Evolutionary conservation across 129 eudicot genomes (phyloP).

Genomic region (Chrysanthemum makinoi): DNA sequence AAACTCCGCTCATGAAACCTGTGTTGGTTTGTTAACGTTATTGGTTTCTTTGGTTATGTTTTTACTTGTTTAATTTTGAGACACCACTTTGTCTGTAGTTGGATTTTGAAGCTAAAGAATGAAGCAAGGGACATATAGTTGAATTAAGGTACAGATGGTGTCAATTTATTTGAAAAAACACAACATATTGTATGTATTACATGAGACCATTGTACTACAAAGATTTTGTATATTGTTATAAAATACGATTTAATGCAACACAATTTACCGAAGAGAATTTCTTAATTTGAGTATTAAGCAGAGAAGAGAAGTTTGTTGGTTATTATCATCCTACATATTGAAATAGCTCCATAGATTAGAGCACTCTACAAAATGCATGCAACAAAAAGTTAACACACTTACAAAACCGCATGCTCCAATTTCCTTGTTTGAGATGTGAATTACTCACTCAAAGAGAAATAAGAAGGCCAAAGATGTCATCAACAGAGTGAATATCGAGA

Average conservation of each 20-base stretch:
- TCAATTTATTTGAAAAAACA: conserved; percentile 16
- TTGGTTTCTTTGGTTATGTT: conserved; percentile 30
- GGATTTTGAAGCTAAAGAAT: conserved; percentile 40
- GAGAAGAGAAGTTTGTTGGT: conserved; percentile 1
- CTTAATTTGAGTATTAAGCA: conserved; percentile 8
- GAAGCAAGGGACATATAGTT: conserved; percentile 24
- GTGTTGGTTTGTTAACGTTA: conserved; percentile 25
- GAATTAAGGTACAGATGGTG: conserved; percentile 10
- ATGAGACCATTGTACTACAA: conserved; percentile 16
- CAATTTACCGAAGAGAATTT: conserved; percentile 5
- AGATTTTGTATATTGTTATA: conserved; percentile 22
- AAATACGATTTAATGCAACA: conserved; percentile 21
- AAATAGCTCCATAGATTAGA: conserved; percentile 26
- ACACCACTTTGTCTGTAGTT: conserved; percentile 21
- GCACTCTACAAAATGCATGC: conserved; percentile 40
- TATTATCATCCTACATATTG: conserved; percentile 16
- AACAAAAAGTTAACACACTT: conserved; percentile 34
- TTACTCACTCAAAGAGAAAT: conserved; percentile 34
- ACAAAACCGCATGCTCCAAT: conserved; percentile 23
- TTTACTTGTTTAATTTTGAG: conserved; percentile 28
- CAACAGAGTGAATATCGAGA: conserved; percentile 42
- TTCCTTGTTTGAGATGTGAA: conserved; percentile 15
- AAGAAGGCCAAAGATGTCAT: conserved; percentile 38
- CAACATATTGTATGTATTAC: conserved; percentile 6
- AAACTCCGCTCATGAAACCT: conserved; percentile 44